phyloP scores from a whole-genome alignment of 805 yeast genomes.

The Wickerhamomyces alni region DNA sequence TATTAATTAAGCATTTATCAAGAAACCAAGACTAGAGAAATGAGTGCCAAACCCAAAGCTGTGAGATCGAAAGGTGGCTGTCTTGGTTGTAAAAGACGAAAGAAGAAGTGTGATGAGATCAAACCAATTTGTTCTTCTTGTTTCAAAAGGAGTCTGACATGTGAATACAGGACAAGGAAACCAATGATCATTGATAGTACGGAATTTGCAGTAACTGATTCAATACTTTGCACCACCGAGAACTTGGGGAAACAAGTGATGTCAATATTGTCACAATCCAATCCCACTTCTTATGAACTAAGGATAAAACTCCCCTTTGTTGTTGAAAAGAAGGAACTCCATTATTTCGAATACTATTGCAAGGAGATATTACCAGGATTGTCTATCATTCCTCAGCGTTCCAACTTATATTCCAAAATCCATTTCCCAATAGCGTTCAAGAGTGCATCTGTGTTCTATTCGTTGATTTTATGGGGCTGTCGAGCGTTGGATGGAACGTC shows the following conservation, averaged over 20 bases:
- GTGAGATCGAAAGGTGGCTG: conserved; percentile 27
- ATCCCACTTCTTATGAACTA: conserved; percentile 18
- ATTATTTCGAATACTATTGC: conserved; percentile 38
- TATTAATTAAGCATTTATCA: too few species aligned
- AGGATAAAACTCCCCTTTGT: conserved; percentile 19
- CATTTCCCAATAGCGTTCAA: conserved; percentile 39
- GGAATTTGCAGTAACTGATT: background rate
- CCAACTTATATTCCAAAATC: conserved; percentile 39
- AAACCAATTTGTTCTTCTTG: conserved; percentile 44
- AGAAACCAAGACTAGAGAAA: too few species aligned
- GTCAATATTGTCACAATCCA: background rate
- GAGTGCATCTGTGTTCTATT: conserved; percentile 37
- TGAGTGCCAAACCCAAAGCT: too few species aligned
- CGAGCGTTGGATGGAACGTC: conserved; percentile 9
- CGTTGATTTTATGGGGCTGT: conserved; percentile 51
- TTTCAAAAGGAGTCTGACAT: conserved; percentile 22
- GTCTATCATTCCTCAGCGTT: conserved; percentile 33
- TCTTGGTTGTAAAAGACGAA: conserved; percentile 34
- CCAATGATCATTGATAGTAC: background rate
- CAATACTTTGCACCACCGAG: conserved; percentile 7
- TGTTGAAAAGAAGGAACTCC: conserved; percentile 31
- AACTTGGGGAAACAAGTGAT: conserved; percentile 7
- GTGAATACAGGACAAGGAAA: conserved; percentile 21
- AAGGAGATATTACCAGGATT: conserved; percentile 36
- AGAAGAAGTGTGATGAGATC: conserved; percentile 45